Evolutionary conservation across 257 asterid genomes (phyloP).

Genomic region (Leonotis leonurus): DNA sequence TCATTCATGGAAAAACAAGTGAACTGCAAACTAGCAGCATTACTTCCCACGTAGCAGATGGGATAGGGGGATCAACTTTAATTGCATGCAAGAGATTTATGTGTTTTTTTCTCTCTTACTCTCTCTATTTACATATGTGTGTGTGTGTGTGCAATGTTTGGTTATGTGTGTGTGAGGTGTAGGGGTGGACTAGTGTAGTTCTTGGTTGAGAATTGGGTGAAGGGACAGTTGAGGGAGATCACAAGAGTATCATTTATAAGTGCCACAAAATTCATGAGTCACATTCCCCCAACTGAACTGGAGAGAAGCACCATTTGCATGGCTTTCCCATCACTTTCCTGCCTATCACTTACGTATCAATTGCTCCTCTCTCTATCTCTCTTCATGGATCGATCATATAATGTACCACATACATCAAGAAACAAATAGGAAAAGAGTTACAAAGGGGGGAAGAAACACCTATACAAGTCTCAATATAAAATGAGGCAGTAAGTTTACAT

Average conservation of each 20-base stretch:
- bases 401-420: neutral
- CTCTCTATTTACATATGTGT: neutral
- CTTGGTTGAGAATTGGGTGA: conserved; percentile 30
- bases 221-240: conserved; percentile 32
- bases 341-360: no score
- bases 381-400: no score
- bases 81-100: neutral
- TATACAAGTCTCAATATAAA: neutral
- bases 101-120: neutral
- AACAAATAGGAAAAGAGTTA: neutral
- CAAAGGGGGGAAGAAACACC: neutral
- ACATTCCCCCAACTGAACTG: neutral
- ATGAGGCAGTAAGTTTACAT: neutral
- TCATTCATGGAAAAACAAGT: conserved; percentile 34
- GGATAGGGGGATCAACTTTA: neutral
- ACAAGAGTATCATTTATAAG: conserved; percentile 32
- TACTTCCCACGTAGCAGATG: conserved; percentile 8
- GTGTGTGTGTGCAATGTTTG: neutral
- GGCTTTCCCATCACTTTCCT: conserved; percentile 10
- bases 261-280: conserved; percentile 21
- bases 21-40: conserved; percentile 35
- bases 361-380: no score
- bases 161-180: neutral
- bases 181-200: neutral
- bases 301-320: conserved; percentile 26